Base-by-base conservation (phyloP, 805 yeast genomes). In the Lachancea fermentati region DNA sequence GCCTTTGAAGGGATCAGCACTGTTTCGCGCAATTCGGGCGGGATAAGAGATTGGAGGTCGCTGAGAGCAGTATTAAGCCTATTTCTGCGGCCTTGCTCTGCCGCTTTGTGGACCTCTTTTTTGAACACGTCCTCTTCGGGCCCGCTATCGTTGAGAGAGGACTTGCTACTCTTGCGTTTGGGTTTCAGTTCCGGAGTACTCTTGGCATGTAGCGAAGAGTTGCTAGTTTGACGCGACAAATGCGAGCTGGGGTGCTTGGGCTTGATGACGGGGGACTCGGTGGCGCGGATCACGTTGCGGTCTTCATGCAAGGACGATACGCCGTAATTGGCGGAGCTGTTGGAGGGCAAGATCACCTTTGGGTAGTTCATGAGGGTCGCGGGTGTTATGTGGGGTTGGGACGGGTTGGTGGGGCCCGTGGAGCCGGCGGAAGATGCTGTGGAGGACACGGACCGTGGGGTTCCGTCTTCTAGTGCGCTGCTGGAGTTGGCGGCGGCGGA, bases 21-120 rank as follows among this genome's bases (percentile, higher is more conserved):
- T 11, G 75, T 71, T 26, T 75, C 81, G 42, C 72, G 76, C 51
- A 78, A 66, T 17, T 61, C 60, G 4, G 79, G 75, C 0, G 95
- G 94, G 16, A 91, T 72, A 46, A 87, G 63, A 7, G 68, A 52
- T 6, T 81, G 80, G 43, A 91, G 67, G 32, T 85, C 95, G 32
- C 77, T 78, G 22, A 91, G 79, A 0, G 97, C 97, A 41, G 70
- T 66, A 60, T 93, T 93, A 81, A 91, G 83, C 47, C 98, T 71
- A 60, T 91, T 89, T 51, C 98, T 75, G 39, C 98, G 73, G 12
- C 96, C 97, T 62, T 93, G 97, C 63, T 91, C 98, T 0, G 98
- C 97, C 12, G 86, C 72, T 58, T 91, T 89, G 62, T 91, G 98
- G 1, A 67, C 61, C 19, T 65, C 62, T 32, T 52, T 50, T 31